Evolutionary conservation across 495 filamentous ascomycete genomes (phyloP), one percentile per base, ranked within the genome.

Genomic region (Lophiotrema nucula): DNA sequence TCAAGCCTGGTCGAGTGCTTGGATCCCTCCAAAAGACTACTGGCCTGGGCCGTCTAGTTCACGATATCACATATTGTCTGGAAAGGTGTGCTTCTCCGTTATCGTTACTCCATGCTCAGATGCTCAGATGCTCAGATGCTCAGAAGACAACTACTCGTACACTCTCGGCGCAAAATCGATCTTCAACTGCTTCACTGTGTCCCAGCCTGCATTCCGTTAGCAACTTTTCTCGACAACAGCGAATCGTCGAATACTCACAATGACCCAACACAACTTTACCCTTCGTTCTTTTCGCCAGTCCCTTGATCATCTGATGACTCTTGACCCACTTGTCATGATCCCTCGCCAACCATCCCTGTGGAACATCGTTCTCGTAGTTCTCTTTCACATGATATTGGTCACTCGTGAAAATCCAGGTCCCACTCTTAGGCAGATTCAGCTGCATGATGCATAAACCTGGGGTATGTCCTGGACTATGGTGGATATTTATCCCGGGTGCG

Each of bases 351-450:
- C 75, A 73, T 0, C 77, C 78, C 19, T 79, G 76, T 0, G 76
- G 72, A 19, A 68, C 58, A 1, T 60, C 58, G 0, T 68, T 23
- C 37, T 70, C 61, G 39, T 62, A 72, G 38, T 76, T 77, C 53
- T 77, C 75, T 3, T 38, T 56, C 0, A 77, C 67, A 59, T 77
- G 73, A 43, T 69, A 77, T 53, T 75, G 73, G 61, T 77, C 76
- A 8, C 66, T 73, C 1, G 72, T 77, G 64, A 70, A 77, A 27
- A 79, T 71, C 53, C 74, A 77, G 0, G 73, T 72, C n/a, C 74
- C 75, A 38, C 62, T 58, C 1, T 74, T 52, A 2, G 39, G 41
- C 27, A 77, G 53, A 41, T 77, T 77, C 0, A 77, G 54, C 52
- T 76, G 73, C 67, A 77, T 66, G 13, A 71, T 67, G 28, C 59